Percentiles rank a stretch among this genome's conserved stretches.
Conservation (phyloP, 495 filamentous ascomycete species). For the Aspergillus sparsus region DNA sequence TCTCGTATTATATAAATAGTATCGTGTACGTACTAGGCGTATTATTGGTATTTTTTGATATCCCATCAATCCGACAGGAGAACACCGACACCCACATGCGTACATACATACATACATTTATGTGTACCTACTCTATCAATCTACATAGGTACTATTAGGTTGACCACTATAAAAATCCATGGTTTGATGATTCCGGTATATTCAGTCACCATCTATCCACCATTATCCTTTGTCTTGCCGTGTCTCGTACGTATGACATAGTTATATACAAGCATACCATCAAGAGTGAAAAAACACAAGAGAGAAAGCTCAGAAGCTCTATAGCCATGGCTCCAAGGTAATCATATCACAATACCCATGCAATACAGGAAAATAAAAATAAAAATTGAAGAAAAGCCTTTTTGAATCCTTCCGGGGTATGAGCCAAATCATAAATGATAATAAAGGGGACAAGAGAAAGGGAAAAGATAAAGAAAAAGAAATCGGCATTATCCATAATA, state of each 20-base stretch:
- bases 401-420: conserved; percentile 22
- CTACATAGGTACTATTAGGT: too few species aligned
- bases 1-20: too few species aligned
- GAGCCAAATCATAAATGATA: conserved; percentile 6
- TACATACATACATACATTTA: too few species aligned
- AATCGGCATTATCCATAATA: conserved; percentile 16
- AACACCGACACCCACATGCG: too few species aligned
- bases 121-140: too few species aligned
- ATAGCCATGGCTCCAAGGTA: conserved; percentile 20
- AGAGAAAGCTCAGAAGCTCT: not conserved
- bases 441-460: not conserved
- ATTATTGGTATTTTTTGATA: too few species aligned
- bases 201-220: not conserved
- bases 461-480: not conserved
- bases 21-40: too few species aligned
- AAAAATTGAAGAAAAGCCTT: conserved; percentile 14
- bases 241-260: not conserved
- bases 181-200: not conserved
- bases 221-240: not conserved
- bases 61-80: too few species aligned
- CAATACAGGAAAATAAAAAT: conserved; percentile 26
- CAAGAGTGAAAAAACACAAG: conserved; percentile 1
- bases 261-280: not conserved
- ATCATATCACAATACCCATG: conserved; percentile 33
- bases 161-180: too few species aligned